Evolutionary conservation across 2,329 filamentous ascomycete genomes (phyloP).

Genomic region (Neonectria coccinea): DNA sequence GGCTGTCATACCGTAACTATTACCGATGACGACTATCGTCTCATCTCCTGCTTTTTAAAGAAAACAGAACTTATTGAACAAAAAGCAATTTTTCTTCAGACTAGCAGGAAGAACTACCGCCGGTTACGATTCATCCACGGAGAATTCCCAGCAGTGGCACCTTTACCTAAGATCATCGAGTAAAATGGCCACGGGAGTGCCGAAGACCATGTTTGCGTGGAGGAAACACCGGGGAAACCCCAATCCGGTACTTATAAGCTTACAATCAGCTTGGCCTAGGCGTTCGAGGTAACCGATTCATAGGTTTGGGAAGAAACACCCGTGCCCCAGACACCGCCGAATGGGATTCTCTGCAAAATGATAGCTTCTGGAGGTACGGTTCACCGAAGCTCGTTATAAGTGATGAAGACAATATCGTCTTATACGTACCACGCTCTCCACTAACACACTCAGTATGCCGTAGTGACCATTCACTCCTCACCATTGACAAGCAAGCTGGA

Average conservation of each 20-base stretch:
- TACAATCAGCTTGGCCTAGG: fast-evolving
- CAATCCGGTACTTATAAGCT: constrained; percentile 2
- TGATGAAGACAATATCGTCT: neutral
- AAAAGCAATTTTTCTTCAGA: neutral
- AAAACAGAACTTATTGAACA: neutral
- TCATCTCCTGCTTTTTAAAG: neutral
- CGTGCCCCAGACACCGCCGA: constrained; percentile 9
- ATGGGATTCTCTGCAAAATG: constrained; percentile 14
- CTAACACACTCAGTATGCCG: constrained; percentile 6
- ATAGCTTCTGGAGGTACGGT: constrained; percentile 17
- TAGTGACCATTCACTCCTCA: constrained; percentile 21
- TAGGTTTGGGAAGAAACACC: constrained; percentile 19
- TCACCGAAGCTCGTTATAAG: neutral
- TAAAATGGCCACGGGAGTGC: neutral
- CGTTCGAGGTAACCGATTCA: neutral
- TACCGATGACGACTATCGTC: too few relatives aligned
- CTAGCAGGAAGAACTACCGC: neutral
- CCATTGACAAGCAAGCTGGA: constrained; percentile 35
- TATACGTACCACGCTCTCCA: neutral
- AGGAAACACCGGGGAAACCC: constrained; percentile 48
- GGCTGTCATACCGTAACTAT: too few relatives aligned
- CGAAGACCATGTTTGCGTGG: constrained; percentile 50
- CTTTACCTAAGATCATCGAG: neutral
- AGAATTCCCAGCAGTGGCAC: neutral
- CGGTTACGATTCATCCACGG: too few relatives aligned